Percentiles rank a stretch among this genome's conserved stretches.
phyloP scores from a whole-genome alignment of 2,329 filamentous ascomycete genomes.

The Hypoxylon rubiginosum region DNA sequence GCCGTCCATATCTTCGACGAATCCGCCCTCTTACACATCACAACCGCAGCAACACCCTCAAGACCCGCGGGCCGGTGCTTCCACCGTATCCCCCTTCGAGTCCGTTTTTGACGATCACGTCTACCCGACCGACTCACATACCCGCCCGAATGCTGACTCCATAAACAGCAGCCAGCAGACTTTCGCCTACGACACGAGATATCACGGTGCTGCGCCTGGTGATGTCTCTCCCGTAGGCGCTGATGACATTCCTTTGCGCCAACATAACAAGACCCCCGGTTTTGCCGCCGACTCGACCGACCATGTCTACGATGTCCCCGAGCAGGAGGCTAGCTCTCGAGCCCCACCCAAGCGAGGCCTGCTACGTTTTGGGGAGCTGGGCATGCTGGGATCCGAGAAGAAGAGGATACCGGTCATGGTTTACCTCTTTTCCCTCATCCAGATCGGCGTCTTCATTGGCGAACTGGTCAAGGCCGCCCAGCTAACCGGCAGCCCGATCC shows the following conservation, averaged over 20 bases:
- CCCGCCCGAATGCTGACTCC: slow-evolving; percentile 47
- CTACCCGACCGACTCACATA: slow-evolving; percentile 68
- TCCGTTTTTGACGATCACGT: slow-evolving; percentile 77
- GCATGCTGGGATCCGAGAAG: slow-evolving; percentile 69
- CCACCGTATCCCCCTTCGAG: slow-evolving; percentile 70
- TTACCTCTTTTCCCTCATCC: slow-evolving; percentile 81
- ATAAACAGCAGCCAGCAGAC: slow-evolving; percentile 56
- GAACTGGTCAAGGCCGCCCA: slow-evolving; percentile 86
- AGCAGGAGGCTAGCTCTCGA: slow-evolving; percentile 46
- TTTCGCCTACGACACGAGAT: slow-evolving; percentile 68
- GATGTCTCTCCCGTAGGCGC: slow-evolving; percentile 57
- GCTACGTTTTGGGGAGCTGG: slow-evolving; percentile 69
- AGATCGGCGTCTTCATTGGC: slow-evolving; percentile 88
- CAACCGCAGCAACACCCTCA: slow-evolving; percentile 52
- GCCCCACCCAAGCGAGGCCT: slow-evolving; percentile 58
- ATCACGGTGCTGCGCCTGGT: slow-evolving; percentile 63
- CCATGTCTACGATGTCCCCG: slow-evolving; percentile 72
- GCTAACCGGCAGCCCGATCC: slow-evolving; percentile 82
- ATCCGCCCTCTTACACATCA: slow-evolving; percentile 59
- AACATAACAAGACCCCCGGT: slow-evolving; percentile 54
- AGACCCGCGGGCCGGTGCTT: slow-evolving; percentile 47
- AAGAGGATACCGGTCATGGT: slow-evolving; percentile 82
- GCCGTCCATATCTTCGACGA: slow-evolving; percentile 59
- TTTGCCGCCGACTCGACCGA: slow-evolving; percentile 60
- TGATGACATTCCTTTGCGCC: slow-evolving; percentile 71